A percentile compares a stretch with the other conserved stretches of the same genome.
Evolutionary conservation across 805 yeast genomes (phyloP).

Genomic region (Brettanomyces anomalus): DNA sequence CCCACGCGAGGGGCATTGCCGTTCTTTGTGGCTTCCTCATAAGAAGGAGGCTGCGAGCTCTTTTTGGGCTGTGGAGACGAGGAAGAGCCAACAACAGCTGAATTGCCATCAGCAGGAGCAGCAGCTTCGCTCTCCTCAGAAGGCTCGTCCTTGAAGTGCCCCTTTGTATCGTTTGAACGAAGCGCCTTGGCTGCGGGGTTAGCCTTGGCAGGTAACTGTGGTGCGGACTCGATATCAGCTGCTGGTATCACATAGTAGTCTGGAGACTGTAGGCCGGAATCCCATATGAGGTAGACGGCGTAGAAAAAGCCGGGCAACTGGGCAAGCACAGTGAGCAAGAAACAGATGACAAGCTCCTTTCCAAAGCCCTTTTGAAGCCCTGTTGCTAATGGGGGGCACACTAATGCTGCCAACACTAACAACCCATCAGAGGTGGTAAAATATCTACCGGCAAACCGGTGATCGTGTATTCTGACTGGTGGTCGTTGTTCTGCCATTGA

Average conservation of each 20-base stretch:
- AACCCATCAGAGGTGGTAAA: slow-evolving; percentile 35
- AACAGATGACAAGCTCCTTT: slow-evolving; percentile 36
- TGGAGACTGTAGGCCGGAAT: neutral
- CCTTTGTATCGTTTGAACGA: neutral
- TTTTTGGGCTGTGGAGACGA: neutral
- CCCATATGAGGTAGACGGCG: slow-evolving; percentile 32
- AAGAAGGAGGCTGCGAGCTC: slow-evolving; percentile 2
- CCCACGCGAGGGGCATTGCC: slow-evolving; percentile 1
- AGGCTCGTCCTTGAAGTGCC: neutral
- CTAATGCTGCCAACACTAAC: slow-evolving; percentile 48
- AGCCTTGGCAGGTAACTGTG: neutral
- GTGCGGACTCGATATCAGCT: slow-evolving; percentile 11
- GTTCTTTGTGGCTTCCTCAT: slow-evolving; percentile 1
- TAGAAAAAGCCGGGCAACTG: slow-evolving; percentile 44
- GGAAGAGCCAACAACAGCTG: neutral
- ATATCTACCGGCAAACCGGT: slow-evolving; percentile 3
- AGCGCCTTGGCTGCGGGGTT: too few species aligned
- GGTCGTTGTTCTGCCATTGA: too few species aligned
- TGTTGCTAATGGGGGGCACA: slow-evolving; percentile 72
- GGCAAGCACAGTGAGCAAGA: slow-evolving; percentile 36
- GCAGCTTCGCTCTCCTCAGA: neutral
- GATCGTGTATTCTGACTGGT: neutral
- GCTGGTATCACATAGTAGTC: slow-evolving; percentile 9
- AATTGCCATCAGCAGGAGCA: neutral
- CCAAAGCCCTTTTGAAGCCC: slow-evolving; percentile 55